Evolutionary conservation across 768 basidiomycete species (phyloP).

Genomic region (Mycena galericulata): DNA sequence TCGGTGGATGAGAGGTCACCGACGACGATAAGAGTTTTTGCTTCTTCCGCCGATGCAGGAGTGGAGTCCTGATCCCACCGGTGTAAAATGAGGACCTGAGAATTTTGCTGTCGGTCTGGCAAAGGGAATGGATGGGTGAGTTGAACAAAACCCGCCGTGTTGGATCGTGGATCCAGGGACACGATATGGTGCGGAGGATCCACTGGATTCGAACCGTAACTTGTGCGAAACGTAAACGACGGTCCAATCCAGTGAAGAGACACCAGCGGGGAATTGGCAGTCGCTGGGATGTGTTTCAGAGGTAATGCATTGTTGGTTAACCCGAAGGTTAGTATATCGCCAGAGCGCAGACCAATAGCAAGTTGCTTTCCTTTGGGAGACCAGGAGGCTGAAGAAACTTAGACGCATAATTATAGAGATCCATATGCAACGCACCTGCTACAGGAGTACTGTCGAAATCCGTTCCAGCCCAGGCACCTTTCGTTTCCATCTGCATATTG

Average conservation of each 20-base stretch:
- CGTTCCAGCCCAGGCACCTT: constrained; percentile 66
- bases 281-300: constrained; percentile 73
- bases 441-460: constrained; percentile 64
- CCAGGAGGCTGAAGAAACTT: constrained; percentile 74
- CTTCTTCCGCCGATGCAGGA: constrained; percentile 45
- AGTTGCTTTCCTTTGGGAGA: constrained; percentile 90
- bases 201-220: constrained; percentile 60
- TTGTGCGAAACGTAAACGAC: constrained; percentile 74
- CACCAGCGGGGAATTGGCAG: constrained; percentile 59
- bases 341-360: constrained; percentile 77
- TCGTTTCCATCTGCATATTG: constrained; percentile 65
- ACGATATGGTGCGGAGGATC: constrained; percentile 59
- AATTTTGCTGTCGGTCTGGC: constrained; percentile 53
- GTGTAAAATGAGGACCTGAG: constrained; percentile 53
- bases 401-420: constrained; percentile 18
- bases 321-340: constrained; percentile 78
- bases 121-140: constrained; percentile 56
- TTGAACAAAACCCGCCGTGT: constrained; percentile 51
- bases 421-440: constrained; percentile 59
- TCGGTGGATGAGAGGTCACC: constrained; percentile 62
- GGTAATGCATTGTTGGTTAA: constrained; percentile 64
- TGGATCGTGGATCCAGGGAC: constrained; percentile 55
- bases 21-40: constrained; percentile 56
- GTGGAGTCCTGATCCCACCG: constrained; percentile 59
- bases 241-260: constrained; percentile 77